These are phyloP conservation scores for Lichenothelia convexa DNA, from an alignment of 495 filamentous ascomycete species.

Conservation along the genomic window DNA sequence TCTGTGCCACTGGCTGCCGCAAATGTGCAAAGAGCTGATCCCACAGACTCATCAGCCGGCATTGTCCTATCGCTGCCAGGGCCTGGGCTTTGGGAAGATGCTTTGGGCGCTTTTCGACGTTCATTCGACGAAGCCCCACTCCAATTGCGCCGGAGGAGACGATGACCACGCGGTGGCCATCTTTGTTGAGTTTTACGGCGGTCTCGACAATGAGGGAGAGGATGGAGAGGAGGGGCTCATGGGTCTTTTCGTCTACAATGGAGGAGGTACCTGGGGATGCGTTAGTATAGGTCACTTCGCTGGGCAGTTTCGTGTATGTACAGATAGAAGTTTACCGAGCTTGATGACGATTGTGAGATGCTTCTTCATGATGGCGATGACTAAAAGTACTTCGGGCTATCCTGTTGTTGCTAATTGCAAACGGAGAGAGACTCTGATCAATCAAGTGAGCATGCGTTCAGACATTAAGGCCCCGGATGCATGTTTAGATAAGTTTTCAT, in stretches of 20 bases:
- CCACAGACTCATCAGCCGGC: conserved; percentile 88
- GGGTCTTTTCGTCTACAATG: conserved; percentile 92
- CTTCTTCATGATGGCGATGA: conserved; percentile 30
- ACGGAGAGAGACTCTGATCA: no score
- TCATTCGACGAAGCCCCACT: conserved; percentile 74
- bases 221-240: conserved; percentile 86
- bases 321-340: conserved; percentile 40
- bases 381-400: no score
- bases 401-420: no score
- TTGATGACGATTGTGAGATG: conserved; percentile 77
- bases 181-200: conserved; percentile 60
- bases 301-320: background rate
- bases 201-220: conserved; percentile 85
- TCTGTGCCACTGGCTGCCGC: conserved; percentile 78
- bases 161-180: conserved; percentile 86
- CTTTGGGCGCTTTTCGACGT: conserved; percentile 76
- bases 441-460: no score
- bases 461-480: no score
- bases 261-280: conserved; percentile 69
- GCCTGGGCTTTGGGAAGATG: conserved; percentile 79
- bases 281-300: conserved; percentile 1
- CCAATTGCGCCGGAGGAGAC: conserved; percentile 96
- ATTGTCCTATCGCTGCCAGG: conserved; percentile 89
- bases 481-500: no score
- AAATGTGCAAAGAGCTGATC: conserved; percentile 79